phyloP scores from a whole-genome alignment of 1,284 basidiomycete genomes.

The Leucoagaricus sp. region DNA sequence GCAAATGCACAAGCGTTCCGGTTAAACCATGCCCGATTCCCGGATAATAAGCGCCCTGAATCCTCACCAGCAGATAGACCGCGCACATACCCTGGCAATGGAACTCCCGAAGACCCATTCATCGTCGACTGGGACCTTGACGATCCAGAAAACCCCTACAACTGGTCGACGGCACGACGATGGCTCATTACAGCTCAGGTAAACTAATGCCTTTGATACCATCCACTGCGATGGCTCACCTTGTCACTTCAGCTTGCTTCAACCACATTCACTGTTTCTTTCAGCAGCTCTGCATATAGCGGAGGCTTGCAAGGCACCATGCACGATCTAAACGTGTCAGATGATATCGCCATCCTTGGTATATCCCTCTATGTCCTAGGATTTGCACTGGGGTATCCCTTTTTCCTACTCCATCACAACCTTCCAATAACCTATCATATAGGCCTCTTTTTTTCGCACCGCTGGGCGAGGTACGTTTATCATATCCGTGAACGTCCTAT shows the following conservation, averaged over 20 bases:
- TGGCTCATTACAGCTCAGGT: conserved; percentile 61
- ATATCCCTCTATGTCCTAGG: conserved; percentile 63
- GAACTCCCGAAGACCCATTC: conserved; percentile 52
- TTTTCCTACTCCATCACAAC: conserved; percentile 11
- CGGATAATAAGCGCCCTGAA: neutral
- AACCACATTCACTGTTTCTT: conserved; percentile 62
- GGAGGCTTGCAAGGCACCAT: conserved; percentile 53
- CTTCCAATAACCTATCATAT: neutral
- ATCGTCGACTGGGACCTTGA: conserved; percentile 57
- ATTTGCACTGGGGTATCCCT: conserved; percentile 43
- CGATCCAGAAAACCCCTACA: conserved; percentile 65
- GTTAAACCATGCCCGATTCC: conserved; percentile 1
- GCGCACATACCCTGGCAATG: conserved; percentile 40
- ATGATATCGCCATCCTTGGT: conserved; percentile 58
- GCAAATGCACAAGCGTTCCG: conserved; percentile 2
- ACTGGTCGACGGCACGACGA: conserved; percentile 51
- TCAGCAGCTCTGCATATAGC: conserved; percentile 60
- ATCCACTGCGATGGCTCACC: too few relatives aligned
- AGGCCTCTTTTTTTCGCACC: conserved; percentile 66
- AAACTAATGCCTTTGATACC: neutral
- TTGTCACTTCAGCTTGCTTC: conserved; percentile 39
- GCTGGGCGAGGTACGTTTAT: conserved; percentile 50
- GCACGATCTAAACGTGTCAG: conserved; percentile 49
- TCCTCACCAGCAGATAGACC: conserved; percentile 11
- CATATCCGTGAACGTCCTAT: neutral